phyloP scores from a whole-genome alignment of 2,329 filamentous ascomycete species.

The Apiospora koreana region DNA sequence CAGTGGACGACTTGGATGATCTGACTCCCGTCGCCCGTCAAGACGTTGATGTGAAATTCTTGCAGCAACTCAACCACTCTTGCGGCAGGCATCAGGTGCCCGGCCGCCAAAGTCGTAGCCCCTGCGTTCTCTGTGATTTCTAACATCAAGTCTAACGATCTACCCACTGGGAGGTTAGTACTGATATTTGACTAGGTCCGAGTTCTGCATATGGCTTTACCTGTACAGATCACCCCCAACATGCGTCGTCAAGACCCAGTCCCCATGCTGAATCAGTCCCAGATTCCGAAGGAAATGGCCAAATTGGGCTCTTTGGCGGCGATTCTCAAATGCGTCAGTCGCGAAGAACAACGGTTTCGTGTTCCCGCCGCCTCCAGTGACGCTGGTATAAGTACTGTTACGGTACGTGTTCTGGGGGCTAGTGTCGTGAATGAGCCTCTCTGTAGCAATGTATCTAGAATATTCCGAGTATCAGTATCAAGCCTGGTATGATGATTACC shows the following conservation, averaged over 20 bases:
- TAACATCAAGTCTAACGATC: slow-evolving; percentile 40
- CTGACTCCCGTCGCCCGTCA: slow-evolving; percentile 41
- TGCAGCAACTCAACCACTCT: slow-evolving; percentile 29
- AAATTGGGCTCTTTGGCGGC: slow-evolving; percentile 37
- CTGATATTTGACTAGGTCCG: neutral
- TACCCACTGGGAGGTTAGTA: slow-evolving; percentile 1
- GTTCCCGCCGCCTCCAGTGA: slow-evolving; percentile 40
- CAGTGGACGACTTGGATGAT: slow-evolving; percentile 37
- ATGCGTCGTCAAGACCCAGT: slow-evolving; percentile 43
- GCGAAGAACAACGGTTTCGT: slow-evolving; percentile 40
- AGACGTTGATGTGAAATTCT: slow-evolving; percentile 37
- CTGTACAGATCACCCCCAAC: slow-evolving; percentile 38
- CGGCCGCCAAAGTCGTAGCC: slow-evolving; percentile 39
- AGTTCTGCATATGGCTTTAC: slow-evolving; percentile 21
- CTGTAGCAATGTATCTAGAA: slow-evolving; percentile 35
- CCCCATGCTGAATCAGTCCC: slow-evolving; percentile 33
- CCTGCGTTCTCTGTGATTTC: slow-evolving; percentile 44
- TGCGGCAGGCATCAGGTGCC: slow-evolving; percentile 27
- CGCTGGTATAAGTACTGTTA: slow-evolving; percentile 37
- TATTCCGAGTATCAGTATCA: neutral
- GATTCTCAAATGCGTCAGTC: slow-evolving; percentile 41
- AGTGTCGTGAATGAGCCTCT: slow-evolving; percentile 37
- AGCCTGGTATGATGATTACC: neutral
- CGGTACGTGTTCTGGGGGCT: slow-evolving; percentile 38
- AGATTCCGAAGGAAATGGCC: slow-evolving; percentile 33